phyloP scores from a whole-genome alignment of 306 rosid genomes.

The Prosopis cineraria region DNA sequence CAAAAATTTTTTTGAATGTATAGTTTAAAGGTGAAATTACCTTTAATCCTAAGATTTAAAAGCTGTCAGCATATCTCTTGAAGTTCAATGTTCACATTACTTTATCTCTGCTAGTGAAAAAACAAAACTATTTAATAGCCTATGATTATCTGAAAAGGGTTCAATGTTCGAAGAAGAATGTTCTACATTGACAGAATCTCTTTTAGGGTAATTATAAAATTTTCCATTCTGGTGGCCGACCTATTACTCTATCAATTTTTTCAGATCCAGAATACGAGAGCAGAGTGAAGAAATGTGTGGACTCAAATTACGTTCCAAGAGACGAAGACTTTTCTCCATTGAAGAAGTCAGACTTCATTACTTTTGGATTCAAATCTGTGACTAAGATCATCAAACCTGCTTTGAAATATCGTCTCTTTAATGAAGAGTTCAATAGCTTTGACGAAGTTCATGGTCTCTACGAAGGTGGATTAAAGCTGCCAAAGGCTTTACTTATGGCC shows the following conservation, averaged over 20 bases:
- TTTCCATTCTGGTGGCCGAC: neutral
- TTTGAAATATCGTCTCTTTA: constrained; percentile 34
- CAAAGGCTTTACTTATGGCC: neutral
- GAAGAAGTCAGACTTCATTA: constrained; percentile 59
- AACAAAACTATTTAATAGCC: too few relatives aligned
- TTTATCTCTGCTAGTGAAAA: too few relatives aligned
- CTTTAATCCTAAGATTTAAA: too few relatives aligned
- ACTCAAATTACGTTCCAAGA: constrained; percentile 42
- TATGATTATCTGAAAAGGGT: too few relatives aligned
- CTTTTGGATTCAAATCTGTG: constrained; percentile 50
- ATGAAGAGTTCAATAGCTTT: constrained; percentile 47
- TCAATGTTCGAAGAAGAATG: too few relatives aligned
- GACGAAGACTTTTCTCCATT: constrained; percentile 43
- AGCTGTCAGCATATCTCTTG: too few relatives aligned
- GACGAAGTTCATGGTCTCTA: constrained; percentile 40
- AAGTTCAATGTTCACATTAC: too few relatives aligned
- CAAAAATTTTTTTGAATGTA: too few relatives aligned
- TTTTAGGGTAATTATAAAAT: neutral
- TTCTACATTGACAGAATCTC: too few relatives aligned
- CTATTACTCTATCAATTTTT: neutral
- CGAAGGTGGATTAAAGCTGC: neutral
- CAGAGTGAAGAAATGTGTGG: constrained; percentile 26
- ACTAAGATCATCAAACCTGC: constrained; percentile 45
- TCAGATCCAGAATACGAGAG: constrained; percentile 47
- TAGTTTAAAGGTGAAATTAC: too few relatives aligned